A percentile compares a stretch with the other conserved stretches of the same genome.
Conservation (phyloP, 2,329 filamentous ascomycete species). For the Cladosporium velox region DNA sequence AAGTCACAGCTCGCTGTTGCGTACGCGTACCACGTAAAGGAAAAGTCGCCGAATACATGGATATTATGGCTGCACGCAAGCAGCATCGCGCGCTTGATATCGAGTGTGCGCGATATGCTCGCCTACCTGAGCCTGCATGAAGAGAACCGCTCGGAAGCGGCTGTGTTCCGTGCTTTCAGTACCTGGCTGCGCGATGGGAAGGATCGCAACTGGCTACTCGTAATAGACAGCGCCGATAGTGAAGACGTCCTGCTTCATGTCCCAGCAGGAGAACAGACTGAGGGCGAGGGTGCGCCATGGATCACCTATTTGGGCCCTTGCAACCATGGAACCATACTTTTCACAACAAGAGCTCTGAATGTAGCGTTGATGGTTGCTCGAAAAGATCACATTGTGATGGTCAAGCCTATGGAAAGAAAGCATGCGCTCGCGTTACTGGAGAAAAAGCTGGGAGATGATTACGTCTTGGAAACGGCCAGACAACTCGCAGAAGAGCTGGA, state of each 20-base stretch:
- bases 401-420: constrained; percentile 4
- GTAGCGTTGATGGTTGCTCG: neutral
- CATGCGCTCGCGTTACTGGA: constrained; percentile 1
- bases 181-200: constrained; percentile 26
- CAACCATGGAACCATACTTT: neutral
- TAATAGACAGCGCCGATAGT: constrained; percentile 15
- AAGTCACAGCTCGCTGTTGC: constrained; percentile 35
- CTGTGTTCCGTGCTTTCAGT: constrained; percentile 27
- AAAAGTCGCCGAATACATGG: constrained; percentile 25
- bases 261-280: neutral
- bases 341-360: neutral
- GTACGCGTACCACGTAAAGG: constrained; percentile 22
- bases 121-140: constrained; percentile 23
- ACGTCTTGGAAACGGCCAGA: neutral
- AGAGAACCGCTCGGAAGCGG: constrained; percentile 22
- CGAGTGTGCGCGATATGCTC: constrained; percentile 26
- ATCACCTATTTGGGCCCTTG: neutral
- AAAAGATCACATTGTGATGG: neutral
- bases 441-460: neutral
- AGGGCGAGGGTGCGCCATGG: neutral
- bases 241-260: neutral
- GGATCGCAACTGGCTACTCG: constrained; percentile 19
- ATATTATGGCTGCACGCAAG: constrained; percentile 33
- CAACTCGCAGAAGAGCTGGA: constrained; percentile 30
- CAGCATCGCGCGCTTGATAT: constrained; percentile 28